Conservation (phyloP, 768 basidiomycete genomes). For the Leccinum ochraceum region DNA sequence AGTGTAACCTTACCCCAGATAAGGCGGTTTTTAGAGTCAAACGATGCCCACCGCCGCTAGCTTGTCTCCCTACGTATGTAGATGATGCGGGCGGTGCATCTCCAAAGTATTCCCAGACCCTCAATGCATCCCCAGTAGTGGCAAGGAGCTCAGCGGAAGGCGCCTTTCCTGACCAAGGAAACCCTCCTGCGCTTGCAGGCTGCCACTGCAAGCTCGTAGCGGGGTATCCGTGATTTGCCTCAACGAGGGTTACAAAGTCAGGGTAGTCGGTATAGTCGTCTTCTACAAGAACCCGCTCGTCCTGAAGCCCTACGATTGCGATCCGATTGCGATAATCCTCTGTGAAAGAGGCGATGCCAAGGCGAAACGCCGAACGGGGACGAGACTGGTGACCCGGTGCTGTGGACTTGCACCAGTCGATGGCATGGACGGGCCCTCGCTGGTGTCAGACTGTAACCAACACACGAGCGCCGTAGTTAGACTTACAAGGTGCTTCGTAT, state of each 20-base stretch:
- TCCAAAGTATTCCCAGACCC: constrained; percentile 86
- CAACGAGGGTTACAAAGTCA: constrained; percentile 85
- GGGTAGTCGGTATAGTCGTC: constrained; percentile 82
- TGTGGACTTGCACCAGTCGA: constrained; percentile 88
- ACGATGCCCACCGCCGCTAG: constrained; percentile 57
- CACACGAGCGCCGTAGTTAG: not conserved
- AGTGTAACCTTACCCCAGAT: constrained; percentile 64
- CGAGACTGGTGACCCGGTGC: constrained; percentile 72
- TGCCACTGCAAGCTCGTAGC: constrained; percentile 95
- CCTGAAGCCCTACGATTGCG: constrained; percentile 75
- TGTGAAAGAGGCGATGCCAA: constrained; percentile 82
- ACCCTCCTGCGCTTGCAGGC: constrained; percentile 64
- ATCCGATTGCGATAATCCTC: constrained; percentile 85
- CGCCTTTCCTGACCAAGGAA: constrained; percentile 70
- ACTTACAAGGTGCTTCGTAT: constrained; percentile 85
- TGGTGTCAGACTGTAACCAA: constrained; percentile 21
- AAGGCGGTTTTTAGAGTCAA: constrained; percentile 74
- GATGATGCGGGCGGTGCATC: constrained; percentile 61
- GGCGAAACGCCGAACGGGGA: constrained; percentile 76
- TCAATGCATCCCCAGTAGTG: constrained; percentile 89
- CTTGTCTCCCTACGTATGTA: constrained; percentile 69
- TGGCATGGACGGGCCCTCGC: constrained; percentile 80
- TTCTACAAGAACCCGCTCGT: constrained; percentile 85
- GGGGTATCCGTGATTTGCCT: constrained; percentile 87
- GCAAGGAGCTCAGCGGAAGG: constrained; percentile 79